These are phyloP conservation scores for Epichloe gansuensis DNA, from an alignment of 2,329 filamentous ascomycete species.

Conservation along the genomic window DNA sequence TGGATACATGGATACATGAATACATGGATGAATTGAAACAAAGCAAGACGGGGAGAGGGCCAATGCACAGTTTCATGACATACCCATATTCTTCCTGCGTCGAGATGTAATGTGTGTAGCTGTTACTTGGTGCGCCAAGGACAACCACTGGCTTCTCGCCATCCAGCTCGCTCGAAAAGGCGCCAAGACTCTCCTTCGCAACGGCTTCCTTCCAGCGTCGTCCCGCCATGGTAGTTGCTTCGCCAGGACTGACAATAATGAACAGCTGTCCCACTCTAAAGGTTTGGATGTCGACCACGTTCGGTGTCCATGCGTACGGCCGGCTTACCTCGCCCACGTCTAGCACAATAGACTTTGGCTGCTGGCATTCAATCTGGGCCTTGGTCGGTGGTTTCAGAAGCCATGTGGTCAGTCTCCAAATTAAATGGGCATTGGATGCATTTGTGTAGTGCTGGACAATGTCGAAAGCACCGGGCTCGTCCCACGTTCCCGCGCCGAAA, in stretches of 20 bases:
- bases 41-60: background rate
- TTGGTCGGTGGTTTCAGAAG: slow-evolving; percentile 55
- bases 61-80: background rate
- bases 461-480: slow-evolving; percentile 79
- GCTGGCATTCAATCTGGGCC: slow-evolving; percentile 62
- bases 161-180: slow-evolving; percentile 28
- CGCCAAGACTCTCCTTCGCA: slow-evolving; percentile 30
- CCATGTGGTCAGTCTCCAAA: slow-evolving; percentile 65
- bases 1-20: no score
- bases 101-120: slow-evolving; percentile 67
- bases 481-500: slow-evolving; percentile 81
- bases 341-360: slow-evolving; percentile 70
- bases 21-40: background rate
- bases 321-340: slow-evolving; percentile 65
- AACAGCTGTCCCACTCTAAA: slow-evolving; percentile 73
- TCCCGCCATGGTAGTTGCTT: slow-evolving; percentile 85
- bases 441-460: slow-evolving; percentile 75
- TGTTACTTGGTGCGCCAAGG: slow-evolving; percentile 77
- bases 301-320: slow-evolving; percentile 78
- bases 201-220: slow-evolving; percentile 71
- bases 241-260: slow-evolving; percentile 74
- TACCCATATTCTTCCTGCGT: slow-evolving; percentile 51
- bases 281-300: slow-evolving; percentile 77
- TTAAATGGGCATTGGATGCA: slow-evolving; percentile 52
- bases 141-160: slow-evolving; percentile 53